Evolutionary conservation across 1,284 basidiomycete genomes (phyloP).

Genomic region (Boletellus deceptivus): DNA sequence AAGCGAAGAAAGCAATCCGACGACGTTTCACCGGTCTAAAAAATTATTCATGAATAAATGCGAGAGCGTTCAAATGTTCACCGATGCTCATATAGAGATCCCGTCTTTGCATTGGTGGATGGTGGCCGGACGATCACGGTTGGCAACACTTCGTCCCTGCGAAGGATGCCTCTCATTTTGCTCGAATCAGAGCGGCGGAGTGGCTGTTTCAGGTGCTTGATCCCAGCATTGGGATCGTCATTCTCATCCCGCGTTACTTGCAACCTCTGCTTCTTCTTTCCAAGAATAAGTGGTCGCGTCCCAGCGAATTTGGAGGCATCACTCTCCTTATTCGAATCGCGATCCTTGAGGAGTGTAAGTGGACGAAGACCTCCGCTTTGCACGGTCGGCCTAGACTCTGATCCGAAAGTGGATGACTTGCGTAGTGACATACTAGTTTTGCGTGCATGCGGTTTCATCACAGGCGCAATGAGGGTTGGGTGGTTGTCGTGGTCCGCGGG

Average conservation of each 20-base stretch:
- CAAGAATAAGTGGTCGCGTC: conserved; percentile 53
- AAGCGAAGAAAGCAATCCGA: conserved; percentile 4
- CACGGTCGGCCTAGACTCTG: conserved; percentile 33
- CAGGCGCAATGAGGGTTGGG: too few species aligned
- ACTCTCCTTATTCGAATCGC: conserved; percentile 40
- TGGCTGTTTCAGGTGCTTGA: conserved; percentile 50
- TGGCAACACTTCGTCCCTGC: conserved; percentile 43
- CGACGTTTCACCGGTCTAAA: not conserved
- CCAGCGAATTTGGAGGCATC: conserved; percentile 23
- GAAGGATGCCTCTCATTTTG: conserved; percentile 50
- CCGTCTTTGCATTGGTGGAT: conserved; percentile 26
- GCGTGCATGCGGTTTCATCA: too few species aligned
- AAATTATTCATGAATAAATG: conserved; percentile 1
- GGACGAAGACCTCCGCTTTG: conserved; percentile 52
- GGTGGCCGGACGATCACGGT: conserved; percentile 47
- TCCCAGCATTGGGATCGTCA: conserved; percentile 36
- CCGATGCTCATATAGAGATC: conserved; percentile 8
- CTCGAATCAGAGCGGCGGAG: conserved; percentile 60
- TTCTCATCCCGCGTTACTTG: conserved; percentile 46
- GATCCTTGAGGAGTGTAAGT: conserved; percentile 62
- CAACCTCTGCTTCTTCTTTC: conserved; percentile 47
- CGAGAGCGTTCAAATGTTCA: conserved; percentile 7
- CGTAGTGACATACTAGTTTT: conserved; percentile 38
- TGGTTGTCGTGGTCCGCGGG: too few species aligned
- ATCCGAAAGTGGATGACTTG: conserved; percentile 30